Base-by-base conservation (phyloP, 2,329 filamentous ascomycete species). In the Trichoderma aggressivum region DNA sequence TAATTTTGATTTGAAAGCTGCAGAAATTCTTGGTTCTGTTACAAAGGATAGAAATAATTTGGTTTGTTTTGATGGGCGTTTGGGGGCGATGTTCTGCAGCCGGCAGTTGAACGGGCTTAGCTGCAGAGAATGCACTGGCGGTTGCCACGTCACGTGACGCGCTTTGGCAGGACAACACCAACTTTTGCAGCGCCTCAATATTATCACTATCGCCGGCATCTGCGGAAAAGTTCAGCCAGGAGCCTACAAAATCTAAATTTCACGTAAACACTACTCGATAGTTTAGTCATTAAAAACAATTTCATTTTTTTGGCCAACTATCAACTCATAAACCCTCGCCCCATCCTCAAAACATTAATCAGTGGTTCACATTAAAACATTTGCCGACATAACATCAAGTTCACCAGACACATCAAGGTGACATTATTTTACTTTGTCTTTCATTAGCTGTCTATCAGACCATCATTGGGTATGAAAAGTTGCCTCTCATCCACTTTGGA, bases 361-460 rank as follows among this genome's bases (percentile, higher is more conserved):
- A 58, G 47, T 30, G 32, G 11, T 59, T 68, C 55, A 60, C 64
- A 59, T 47, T 32, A 68, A 55, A 47, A 30, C 28, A 60, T 60
- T 47, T 36, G 26, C 32, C 56, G 21, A 70, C 60, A 59, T 59
- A 58, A 70, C 60, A 70, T 24, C 21, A 55, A 39, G 18, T 28
- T 62, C 68, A 70, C 53, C 50, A 64, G 60, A 64, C 30, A 47
- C 59, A 64, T 64, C 21, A 70, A 34, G 34, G 59, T 65, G 53
- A 69, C 43, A 71, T 78, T 77, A 77, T 82, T 70, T 81, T 81
- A 80, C 77, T 78, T 78, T 80, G 82, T 82, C 81, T 82, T 82
- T 81, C 78, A 83, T 83, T 82, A 82, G 75, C 78, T 80, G 79
- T 82, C 79, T 82, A 81, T 74, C 75, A 77, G 76, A 80, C 71